Conservation (phyloP, 106 monocot species). For the Iris macrosiphon region DNA sequence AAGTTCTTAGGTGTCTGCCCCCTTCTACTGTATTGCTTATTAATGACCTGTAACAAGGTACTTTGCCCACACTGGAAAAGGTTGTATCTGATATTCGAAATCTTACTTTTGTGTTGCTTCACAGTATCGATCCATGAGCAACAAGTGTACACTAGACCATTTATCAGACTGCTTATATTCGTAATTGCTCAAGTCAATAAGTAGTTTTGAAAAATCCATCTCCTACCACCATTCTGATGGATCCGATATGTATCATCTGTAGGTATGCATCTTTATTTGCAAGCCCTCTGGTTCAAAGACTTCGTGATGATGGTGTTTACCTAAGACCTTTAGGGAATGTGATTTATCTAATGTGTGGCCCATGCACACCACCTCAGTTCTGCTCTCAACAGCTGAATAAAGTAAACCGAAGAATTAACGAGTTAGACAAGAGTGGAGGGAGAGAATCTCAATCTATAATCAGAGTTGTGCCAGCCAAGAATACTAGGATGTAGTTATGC, state of each 20-base stretch:
- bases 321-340: slow-evolving; percentile 89
- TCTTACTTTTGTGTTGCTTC: no score
- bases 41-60: no score
- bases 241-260: slow-evolving; percentile 7
- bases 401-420: slow-evolving; percentile 48
- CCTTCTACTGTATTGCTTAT: no score
- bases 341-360: slow-evolving; percentile 95
- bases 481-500: neutral
- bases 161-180: neutral
- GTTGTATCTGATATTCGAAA: no score
- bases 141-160: no score
- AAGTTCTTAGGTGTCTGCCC: no score
- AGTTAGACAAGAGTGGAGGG: slow-evolving; percentile 21
- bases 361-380: slow-evolving; percentile 57
- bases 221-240: neutral
- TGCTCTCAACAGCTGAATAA: slow-evolving; percentile 64
- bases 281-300: slow-evolving; percentile 59
- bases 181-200: neutral
- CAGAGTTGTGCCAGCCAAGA: slow-evolving; percentile 3
- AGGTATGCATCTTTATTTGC: slow-evolving; percentile 81
- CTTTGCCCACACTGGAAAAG: no score
- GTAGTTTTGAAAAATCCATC: neutral
- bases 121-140: no score
- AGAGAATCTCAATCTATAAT: slow-evolving; percentile 14
- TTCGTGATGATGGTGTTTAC: slow-evolving; percentile 73